These are phyloP conservation scores for Cercospora sp. DNA, from an alignment of 2,329 filamentous ascomycete species.

Conservation along the genomic window DNA sequence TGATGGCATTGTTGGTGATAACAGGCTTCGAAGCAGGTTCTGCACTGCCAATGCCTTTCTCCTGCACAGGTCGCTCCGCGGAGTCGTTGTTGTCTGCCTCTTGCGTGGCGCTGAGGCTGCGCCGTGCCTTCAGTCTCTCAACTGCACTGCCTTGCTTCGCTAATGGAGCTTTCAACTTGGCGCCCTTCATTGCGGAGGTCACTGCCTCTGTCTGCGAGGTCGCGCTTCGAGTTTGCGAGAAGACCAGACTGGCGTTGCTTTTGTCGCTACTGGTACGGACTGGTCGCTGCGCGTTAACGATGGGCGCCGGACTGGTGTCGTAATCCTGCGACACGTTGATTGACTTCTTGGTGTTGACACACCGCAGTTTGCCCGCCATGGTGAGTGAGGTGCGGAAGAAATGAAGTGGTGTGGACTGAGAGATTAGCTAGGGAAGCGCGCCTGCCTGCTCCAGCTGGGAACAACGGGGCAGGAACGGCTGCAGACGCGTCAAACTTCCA, in stretches of 20 bases:
- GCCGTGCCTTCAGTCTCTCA: background rate
- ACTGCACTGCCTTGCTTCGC: background rate
- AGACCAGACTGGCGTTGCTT: background rate
- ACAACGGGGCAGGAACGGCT: constrained; percentile 1
- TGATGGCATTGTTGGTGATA: background rate
- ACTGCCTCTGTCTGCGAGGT: constrained; percentile 5
- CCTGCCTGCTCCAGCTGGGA: background rate
- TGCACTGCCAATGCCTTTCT: background rate
- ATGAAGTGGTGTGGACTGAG: constrained; percentile 6
- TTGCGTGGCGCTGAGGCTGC: background rate
- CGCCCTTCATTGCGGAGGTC: background rate
- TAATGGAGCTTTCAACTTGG: background rate
- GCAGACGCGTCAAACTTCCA: background rate
- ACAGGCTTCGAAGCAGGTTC: background rate
- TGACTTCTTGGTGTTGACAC: constrained; percentile 18
- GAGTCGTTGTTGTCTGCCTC: background rate
- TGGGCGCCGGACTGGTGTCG: constrained; percentile 5
- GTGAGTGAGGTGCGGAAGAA: background rate
- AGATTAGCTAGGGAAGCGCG: constrained; percentile 1
- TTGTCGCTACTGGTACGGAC: constrained; percentile 5
- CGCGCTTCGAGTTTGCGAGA: background rate
- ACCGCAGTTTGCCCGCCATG: constrained; percentile 22
- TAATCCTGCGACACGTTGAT: constrained; percentile 30
- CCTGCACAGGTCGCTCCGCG: background rate
- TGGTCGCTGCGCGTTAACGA: background rate